phyloP scores from a whole-genome alignment of 352 stramenopile species.

The Globisporangium nunn region DNA sequence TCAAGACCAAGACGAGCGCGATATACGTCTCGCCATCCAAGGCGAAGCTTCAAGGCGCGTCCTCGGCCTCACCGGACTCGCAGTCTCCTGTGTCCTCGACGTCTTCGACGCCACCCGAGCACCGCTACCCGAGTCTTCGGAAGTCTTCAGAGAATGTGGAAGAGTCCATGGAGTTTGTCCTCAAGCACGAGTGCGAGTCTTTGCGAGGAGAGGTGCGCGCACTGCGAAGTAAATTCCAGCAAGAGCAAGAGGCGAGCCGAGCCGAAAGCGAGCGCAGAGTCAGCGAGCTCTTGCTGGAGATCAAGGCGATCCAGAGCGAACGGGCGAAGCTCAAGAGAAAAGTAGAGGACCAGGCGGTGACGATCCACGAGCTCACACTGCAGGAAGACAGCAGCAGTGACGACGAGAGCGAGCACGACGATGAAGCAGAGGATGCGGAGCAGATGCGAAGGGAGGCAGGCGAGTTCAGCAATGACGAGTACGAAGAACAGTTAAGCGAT shows the following conservation, averaged over 20 bases:
- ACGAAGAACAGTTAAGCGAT: conserved; percentile 1
- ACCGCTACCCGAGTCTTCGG: neutral
- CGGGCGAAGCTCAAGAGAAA: conserved; percentile 31
- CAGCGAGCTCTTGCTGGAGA: conserved; percentile 29
- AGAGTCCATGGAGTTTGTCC: conserved; percentile 11
- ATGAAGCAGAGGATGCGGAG: conserved; percentile 21
- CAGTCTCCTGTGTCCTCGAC: conserved; percentile 8
- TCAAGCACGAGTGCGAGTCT: conserved; percentile 23
- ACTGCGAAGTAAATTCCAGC: conserved; percentile 15
- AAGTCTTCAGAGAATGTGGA: conserved; percentile 1
- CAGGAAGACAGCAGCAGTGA: conserved; percentile 36
- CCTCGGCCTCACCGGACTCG: neutral
- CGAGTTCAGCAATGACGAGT: conserved; percentile 4
- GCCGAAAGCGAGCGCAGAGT: conserved; percentile 26
- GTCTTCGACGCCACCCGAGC: conserved; percentile 3
- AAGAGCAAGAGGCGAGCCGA: conserved; percentile 22
- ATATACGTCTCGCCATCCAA: conserved; percentile 34
- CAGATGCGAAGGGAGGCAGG: conserved; percentile 11
- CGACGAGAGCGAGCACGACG: neutral
- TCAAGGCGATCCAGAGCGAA: conserved; percentile 37
- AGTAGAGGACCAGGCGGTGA: conserved; percentile 57
- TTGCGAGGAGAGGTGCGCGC: conserved; percentile 19
- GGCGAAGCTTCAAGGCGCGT: conserved; percentile 4
- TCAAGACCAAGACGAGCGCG: conserved; percentile 33
- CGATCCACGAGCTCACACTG: conserved; percentile 73